Conservation (phyloP, 139 green algal species). For the Nannochloris sp. region DNA sequence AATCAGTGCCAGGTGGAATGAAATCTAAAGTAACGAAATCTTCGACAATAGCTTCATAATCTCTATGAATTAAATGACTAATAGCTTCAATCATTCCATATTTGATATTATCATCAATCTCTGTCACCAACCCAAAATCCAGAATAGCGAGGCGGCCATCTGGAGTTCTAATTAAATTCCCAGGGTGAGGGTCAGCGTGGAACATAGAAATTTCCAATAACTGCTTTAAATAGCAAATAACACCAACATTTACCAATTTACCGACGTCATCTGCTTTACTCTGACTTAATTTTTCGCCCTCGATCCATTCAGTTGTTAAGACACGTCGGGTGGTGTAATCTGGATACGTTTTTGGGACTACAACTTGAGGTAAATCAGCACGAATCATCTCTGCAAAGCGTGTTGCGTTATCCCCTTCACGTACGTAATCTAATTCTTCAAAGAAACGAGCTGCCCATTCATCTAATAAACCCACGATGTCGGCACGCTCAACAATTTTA, state of each 20-base stretch:
- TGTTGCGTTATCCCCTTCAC: conserved; percentile 80
- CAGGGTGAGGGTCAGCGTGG: conserved; percentile 68
- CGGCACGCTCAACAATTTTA: conserved; percentile 41
- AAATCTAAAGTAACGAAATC: conserved; percentile 99
- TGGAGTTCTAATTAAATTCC: conserved; percentile 94
- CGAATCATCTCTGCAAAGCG: conserved; percentile 81
- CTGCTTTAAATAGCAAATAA: conserved; percentile 98
- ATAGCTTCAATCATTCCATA: conserved; percentile 99
- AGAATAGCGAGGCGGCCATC: conserved; percentile 92
- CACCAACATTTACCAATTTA: conserved; percentile 89
- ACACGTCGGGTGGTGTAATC: conserved; percentile 80
- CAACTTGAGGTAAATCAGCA: conserved; percentile 91
- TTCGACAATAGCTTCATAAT: conserved; percentile 92
- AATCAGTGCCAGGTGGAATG: conserved; percentile 88
- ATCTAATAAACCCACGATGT: conserved; percentile 93
- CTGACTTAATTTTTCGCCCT: conserved; percentile 76
- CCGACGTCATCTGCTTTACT: conserved; percentile 82
- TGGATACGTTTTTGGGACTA: conserved; percentile 82
- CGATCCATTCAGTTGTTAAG: conserved; percentile 80
- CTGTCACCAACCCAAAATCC: conserved; percentile 90
- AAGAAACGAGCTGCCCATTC: conserved; percentile 97
- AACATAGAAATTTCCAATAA: conserved; percentile 81
- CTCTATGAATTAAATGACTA: conserved; percentile 93
- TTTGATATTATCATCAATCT: conserved; percentile 85
- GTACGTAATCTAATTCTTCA: conserved; percentile 96